phyloP scores from a whole-genome alignment of 805 yeast genomes.

The Spathaspora hagerdaliae region DNA sequence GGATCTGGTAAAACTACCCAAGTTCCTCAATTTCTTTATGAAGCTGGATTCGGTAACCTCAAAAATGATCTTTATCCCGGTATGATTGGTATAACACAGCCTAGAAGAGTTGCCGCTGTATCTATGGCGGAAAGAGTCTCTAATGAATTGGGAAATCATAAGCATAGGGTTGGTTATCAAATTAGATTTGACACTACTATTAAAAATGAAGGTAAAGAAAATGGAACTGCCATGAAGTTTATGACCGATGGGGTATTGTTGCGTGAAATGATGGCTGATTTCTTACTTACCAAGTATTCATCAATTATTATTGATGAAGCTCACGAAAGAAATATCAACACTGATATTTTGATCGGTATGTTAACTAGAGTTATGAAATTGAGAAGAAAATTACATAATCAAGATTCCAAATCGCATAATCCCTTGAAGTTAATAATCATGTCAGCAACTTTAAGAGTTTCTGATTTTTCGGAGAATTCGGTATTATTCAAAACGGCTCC shows the following conservation, averaged over 20 bases:
- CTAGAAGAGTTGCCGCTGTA: constrained; percentile 90
- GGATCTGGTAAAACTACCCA: constrained; percentile 99
- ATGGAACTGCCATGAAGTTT: constrained; percentile 69
- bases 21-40: constrained; percentile 92
- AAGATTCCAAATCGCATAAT: constrained; percentile 45
- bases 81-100: constrained; percentile 95
- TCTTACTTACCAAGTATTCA: constrained; percentile 76
- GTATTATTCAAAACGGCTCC: constrained; percentile 69
- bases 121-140: constrained; percentile 84
- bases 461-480: constrained; percentile 85
- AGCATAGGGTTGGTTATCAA: constrained; percentile 70
- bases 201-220: constrained; percentile 40
- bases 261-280: constrained; percentile 89
- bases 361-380: constrained; percentile 78
- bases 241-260: constrained; percentile 95
- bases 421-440: constrained; percentile 83
- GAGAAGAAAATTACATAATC: constrained; percentile 49
- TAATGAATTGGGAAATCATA: constrained; percentile 70
- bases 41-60: constrained; percentile 81
- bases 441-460: constrained; percentile 95
- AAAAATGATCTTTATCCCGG: constrained; percentile 63
- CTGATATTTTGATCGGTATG: constrained; percentile 95
- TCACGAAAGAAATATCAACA: constrained; percentile 92
- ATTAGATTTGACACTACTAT: constrained; percentile 74
- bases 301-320: constrained; percentile 94